Percentiles rank a stretch among this genome's conserved stretches.
Conservation (phyloP, 805 yeast genomes). For the Metschnikowia santaceciliae region DNA sequence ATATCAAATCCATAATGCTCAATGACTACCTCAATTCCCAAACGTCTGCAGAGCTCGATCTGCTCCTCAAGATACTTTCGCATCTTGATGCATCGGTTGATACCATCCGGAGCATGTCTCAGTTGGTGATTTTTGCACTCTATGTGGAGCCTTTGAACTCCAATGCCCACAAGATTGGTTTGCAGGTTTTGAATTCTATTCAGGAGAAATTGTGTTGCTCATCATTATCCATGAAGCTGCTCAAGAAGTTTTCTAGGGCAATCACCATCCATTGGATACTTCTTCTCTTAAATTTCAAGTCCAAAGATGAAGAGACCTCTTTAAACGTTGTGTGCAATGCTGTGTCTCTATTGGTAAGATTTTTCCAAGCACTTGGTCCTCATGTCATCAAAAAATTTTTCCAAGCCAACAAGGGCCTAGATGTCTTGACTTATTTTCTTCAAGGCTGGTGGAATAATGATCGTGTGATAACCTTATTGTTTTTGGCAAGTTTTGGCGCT, state of each 20-base stretch:
- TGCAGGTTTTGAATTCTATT: slow-evolving; percentile 24
- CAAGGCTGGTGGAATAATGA: slow-evolving; percentile 48
- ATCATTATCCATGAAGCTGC: slow-evolving; percentile 31
- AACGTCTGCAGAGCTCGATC: slow-evolving; percentile 15
- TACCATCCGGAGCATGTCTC: slow-evolving; percentile 45
- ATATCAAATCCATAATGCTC: slow-evolving; percentile 33
- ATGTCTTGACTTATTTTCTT: slow-evolving; percentile 43
- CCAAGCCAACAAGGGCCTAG: slow-evolving; percentile 46
- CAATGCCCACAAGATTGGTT: slow-evolving; percentile 35
- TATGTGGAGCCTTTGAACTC: slow-evolving; percentile 32
- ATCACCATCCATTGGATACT: slow-evolving; percentile 65
- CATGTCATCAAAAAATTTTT: slow-evolving; percentile 47
- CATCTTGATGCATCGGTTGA: slow-evolving; percentile 49
- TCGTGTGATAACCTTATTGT: slow-evolving; percentile 38
- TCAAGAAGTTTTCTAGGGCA: slow-evolving; percentile 46
- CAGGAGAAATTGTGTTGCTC: slow-evolving; percentile 42
- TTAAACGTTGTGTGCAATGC: slow-evolving; percentile 37
- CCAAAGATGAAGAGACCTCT: slow-evolving; percentile 15
- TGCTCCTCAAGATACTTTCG: slow-evolving; percentile 23
- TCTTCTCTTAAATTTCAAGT: slow-evolving; percentile 42
- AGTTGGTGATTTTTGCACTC: slow-evolving; percentile 48
- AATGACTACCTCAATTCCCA: slow-evolving; percentile 11
- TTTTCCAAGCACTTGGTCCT: slow-evolving; percentile 45
- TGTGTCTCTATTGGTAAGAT: slow-evolving; percentile 45
- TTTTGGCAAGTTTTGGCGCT: slow-evolving; percentile 46